A percentile compares a stretch with the other conserved stretches of the same genome.
phyloP scores from a whole-genome alignment of 129 eudicot genomes.

The Lactuca saligna region DNA sequence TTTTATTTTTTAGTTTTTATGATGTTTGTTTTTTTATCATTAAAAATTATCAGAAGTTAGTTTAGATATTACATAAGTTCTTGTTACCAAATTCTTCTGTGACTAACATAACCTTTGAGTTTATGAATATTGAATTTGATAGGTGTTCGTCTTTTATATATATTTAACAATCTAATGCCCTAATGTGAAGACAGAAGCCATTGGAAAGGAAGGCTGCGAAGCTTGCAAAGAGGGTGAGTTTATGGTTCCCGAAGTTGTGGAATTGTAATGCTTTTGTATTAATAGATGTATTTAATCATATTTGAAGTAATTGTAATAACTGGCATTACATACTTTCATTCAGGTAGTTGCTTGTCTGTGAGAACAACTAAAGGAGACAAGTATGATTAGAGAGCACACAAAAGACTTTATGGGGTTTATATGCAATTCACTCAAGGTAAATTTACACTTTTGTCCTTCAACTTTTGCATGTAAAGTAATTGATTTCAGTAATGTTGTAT shows the following conservation, averaged over 20 bases:
- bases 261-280: neutral
- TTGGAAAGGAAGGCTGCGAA: conserved; percentile 78
- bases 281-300: neutral
- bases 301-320: neutral
- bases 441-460: too few relatives aligned
- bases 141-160: neutral
- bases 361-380: conserved; percentile 98
- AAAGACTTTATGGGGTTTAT: conserved; percentile 26
- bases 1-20: neutral
- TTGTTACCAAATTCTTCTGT: conserved; percentile 56
- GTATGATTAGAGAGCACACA: conserved; percentile 86
- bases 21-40: conserved; percentile 4
- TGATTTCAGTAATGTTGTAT: too few relatives aligned
- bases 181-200: conserved; percentile 86
- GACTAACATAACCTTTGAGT: conserved; percentile 54
- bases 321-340: neutral
- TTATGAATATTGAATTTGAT: neutral
- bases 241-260: neutral
- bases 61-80: conserved; percentile 70
- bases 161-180: conserved; percentile 41
- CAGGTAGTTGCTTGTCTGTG: conserved; percentile 99
- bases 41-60: conserved; percentile 67
- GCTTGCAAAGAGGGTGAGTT: conserved; percentile 95
- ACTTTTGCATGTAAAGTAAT: too few relatives aligned
- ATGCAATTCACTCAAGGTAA: too few relatives aligned